phyloP scores from a whole-genome alignment of 176 grass and related monocot species.

The Carex scoparia region DNA sequence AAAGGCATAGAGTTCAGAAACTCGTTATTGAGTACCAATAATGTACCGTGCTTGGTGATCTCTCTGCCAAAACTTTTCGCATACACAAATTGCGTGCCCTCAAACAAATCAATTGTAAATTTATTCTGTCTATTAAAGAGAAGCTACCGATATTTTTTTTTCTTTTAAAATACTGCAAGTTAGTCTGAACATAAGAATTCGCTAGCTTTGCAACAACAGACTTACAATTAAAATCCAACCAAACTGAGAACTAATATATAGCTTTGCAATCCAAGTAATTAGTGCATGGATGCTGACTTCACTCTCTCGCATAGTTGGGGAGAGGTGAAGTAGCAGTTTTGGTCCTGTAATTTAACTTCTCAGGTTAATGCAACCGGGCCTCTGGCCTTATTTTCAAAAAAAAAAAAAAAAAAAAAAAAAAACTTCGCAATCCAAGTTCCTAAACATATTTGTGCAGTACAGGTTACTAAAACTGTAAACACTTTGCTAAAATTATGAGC shows the following conservation, averaged over 20 bases:
- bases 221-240: not conserved
- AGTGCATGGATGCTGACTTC: too few species aligned
- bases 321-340: too few species aligned
- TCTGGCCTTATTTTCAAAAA: too few species aligned
- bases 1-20: not conserved
- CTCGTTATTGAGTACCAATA: not conserved
- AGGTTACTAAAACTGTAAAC: not conserved
- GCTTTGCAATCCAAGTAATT: too few species aligned
- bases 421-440: not conserved
- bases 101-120: not conserved
- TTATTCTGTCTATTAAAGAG: not conserved
- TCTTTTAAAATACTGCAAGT: not conserved
- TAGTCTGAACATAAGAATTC: not conserved
- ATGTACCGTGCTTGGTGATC: too few species aligned
- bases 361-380: too few species aligned
- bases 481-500: not conserved
- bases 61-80: not conserved
- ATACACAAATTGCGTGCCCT: not conserved
- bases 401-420: too few species aligned
- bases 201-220: not conserved
- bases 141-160: not conserved
- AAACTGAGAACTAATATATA: too few species aligned
- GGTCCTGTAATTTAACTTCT: too few species aligned
- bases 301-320: too few species aligned
- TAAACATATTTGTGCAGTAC: not conserved